phyloP scores from a whole-genome alignment of 179 eudicot species.

The Gypsophila paniculata region DNA sequence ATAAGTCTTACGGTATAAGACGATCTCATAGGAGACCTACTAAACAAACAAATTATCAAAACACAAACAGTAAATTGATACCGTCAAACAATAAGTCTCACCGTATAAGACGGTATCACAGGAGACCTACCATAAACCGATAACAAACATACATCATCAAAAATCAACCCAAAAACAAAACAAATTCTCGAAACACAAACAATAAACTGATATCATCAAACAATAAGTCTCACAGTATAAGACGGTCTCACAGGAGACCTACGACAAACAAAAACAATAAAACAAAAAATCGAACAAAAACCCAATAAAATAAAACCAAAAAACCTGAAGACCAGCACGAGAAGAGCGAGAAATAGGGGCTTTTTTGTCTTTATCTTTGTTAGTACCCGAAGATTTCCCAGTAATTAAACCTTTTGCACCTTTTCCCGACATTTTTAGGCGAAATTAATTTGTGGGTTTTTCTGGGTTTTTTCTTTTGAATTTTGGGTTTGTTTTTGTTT shows the following conservation, averaged over 20 bases:
- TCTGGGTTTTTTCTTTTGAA: background rate
- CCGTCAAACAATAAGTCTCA: no score
- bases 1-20: no score
- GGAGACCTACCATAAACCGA: background rate
- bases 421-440: conserved; percentile 49
- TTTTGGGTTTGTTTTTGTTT: background rate
- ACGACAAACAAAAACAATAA: no score
- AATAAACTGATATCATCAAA: background rate
- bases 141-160: background rate
- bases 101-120: no score
- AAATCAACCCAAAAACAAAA: background rate
- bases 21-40: background rate
- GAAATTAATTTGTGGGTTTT: background rate
- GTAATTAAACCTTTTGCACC: conserved; percentile 55
- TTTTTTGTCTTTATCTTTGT: conserved; percentile 56
- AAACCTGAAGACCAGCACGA: conserved; percentile 59
- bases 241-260: background rate
- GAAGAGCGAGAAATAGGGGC: conserved; percentile 54
- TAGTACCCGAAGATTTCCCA: conserved; percentile 32
- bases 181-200: background rate
- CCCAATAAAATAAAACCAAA: background rate
- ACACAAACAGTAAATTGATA: background rate
- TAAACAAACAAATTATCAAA: background rate
- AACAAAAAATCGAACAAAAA: background rate
- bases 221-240: no score